Evolutionary conservation across 1,284 basidiomycete species (phyloP), one percentile per base, ranked within the genome.

Genomic region (Coriolopsis trogii): DNA sequence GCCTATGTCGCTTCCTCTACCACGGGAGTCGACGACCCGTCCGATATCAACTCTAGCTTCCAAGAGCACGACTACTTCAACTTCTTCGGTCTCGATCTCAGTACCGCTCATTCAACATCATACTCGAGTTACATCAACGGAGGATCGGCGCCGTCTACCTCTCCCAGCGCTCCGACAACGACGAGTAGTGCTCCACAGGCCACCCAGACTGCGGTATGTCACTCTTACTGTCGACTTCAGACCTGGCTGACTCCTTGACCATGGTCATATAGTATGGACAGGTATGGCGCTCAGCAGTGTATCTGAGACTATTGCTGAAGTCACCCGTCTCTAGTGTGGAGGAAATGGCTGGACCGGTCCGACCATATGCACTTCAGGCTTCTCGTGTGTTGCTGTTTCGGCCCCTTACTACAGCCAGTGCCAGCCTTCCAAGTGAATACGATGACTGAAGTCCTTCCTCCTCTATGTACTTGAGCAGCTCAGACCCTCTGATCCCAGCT

Each of bases 21-120:
- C 23, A 64, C 62, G 0, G 47, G 56, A 9, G 57, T 61, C 7
- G 54, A 55, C 9, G 63, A 67, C 43, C 64, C 66, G 13, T 55
- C 60, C 2, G 53, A 67, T 50, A 56, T 63, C 18, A 60, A 49
- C 31, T 69, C 66, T 10, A 57, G 54, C 42, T 63, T 69, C 44
- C 52, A 53, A 16, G 64, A 67, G 46, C 67, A 69, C 49, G 58
- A 69, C 52, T 54, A 58, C 46, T 65, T 66, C 50, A 55, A 58
- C 43, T 66, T 67, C 62, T 69, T 69, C 24, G 65, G 64, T 16
- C 37, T 65, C n/a, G 58, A 63, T 44, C 46, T 66, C 24, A 63
- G 61, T 34, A 43, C 42, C 2, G 55, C 61, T 18, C 67, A 68
- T 43, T 63, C 64, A 20, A 33, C 57, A 15, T 58, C 47, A 12